These are phyloP conservation scores for Colletotrichum noveboracense DNA, from an alignment of 2,329 filamentous ascomycete species.

Conservation along the genomic window DNA sequence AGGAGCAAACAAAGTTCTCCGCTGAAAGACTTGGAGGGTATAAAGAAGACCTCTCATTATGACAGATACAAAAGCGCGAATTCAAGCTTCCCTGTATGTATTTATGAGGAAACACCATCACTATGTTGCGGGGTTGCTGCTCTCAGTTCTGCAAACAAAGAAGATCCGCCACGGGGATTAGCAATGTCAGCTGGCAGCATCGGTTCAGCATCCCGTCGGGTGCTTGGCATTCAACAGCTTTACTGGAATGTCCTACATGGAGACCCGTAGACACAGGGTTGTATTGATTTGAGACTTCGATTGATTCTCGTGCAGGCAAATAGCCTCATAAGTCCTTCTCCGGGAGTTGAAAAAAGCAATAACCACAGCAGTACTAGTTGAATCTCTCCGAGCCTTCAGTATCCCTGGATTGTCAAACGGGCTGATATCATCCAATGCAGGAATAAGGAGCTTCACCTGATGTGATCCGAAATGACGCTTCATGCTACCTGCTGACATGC, in stretches of 20 bases:
- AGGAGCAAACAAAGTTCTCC: fast-evolving
- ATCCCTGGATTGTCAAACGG: neutral
- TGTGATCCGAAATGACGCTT: neutral
- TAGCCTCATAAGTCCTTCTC: neutral
- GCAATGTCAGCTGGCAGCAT: neutral
- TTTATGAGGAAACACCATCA: fast-evolving
- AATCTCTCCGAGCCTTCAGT: neutral
- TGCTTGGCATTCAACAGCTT: neutral
- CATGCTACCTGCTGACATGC: neutral
- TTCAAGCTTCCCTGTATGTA: fast-evolving
- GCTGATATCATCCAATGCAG: neutral
- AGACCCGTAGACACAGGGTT: fast-evolving
- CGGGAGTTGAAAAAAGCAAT: fast-evolving
- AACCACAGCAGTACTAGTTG: neutral
- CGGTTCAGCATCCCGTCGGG: neutral
- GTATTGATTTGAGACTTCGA: neutral
- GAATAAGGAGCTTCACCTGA: neutral
- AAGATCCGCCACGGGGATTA: neutral
- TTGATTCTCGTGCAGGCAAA: fast-evolving
- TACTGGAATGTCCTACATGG: fast-evolving
- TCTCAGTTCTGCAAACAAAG: neutral
- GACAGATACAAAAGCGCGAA: neutral
- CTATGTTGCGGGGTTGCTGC: neutral
- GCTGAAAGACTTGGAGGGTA: fast-evolving
- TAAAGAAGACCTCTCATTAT: fast-evolving